Evolutionary conservation across 139 green algal genomes (phyloP), one percentile per base, ranked within the genome.

Genomic region (Auxenochlorella pyrenoidosa): DNA sequence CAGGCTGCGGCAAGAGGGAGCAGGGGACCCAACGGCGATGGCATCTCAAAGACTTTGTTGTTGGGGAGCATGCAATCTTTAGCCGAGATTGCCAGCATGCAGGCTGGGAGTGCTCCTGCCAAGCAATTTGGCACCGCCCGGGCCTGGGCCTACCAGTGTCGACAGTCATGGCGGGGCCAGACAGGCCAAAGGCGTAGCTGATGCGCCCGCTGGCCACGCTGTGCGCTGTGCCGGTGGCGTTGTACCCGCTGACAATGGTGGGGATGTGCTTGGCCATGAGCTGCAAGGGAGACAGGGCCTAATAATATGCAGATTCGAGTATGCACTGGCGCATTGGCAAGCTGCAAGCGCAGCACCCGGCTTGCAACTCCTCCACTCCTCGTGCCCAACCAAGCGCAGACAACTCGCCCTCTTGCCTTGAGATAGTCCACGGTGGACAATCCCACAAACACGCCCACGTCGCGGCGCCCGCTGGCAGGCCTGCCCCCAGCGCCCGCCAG

Each of bases 191-290:
- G 12, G 90, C 91, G 90, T 95, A 99, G 40, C 93, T 95, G 44
- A 98, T 36, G 12, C 97, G 90, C 10, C 97, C 97, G 44, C 94
- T 92, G 15, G 95, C 90, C 15, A 97, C 96, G 77, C 92, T 96
- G 80, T 95, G 79, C 18, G 95, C 91, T 0, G 71, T 86, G 30
- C 89, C 89, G 13, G 89, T 92, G 47, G 89, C 89, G 18, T 65
- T 75, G 76, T 90, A 92, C 28, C 81, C 85, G 24, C 34, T 88
- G 34, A 92, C 60, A 47, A 22, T n/a, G 38, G 40, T 44, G 30
- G 86, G 78, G 0, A 70, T 60, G 77, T 90, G 58, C 78, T 89
- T 89, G 82, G 38, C 71, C 66, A 88, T 84, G 26, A 91, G 32
- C 81, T 88, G 81, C 58, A 84, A 1, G 10, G 8, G 0, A n/a